Conservation (phyloP, 1,284 basidiomycete species). For the Irpex lacteus region DNA sequence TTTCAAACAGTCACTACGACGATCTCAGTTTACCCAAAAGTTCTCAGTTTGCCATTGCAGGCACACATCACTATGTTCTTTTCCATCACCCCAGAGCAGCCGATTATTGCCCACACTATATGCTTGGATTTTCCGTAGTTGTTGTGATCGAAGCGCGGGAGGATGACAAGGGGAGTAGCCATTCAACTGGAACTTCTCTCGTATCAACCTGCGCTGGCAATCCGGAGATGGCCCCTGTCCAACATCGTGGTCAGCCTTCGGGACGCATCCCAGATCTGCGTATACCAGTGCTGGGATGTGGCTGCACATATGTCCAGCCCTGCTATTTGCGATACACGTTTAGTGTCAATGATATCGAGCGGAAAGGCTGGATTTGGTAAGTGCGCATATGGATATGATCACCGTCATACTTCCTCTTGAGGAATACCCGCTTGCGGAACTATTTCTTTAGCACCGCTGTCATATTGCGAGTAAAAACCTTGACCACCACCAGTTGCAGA, state of each 20-base stretch:
- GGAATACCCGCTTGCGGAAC: too few species aligned
- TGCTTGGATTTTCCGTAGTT: not conserved
- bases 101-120: not conserved
- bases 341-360: not conserved
- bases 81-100: not conserved
- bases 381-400: too few species aligned
- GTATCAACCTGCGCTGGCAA: not conserved
- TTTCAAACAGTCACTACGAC: not conserved
- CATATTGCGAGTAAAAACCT: too few species aligned
- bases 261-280: too few species aligned
- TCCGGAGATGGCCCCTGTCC: too few species aligned
- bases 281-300: too few species aligned
- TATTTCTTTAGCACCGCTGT: too few species aligned
- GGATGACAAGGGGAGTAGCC: not conserved
- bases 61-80: not conserved
- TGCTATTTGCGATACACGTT: not conserved
- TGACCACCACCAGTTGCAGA: too few species aligned
- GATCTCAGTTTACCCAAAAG: too few species aligned
- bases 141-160: not conserved
- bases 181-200: not conserved
- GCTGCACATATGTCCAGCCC: not conserved
- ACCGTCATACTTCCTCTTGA: too few species aligned
- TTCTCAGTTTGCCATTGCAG: not conserved
- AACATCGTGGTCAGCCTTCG: too few species aligned
- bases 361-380: not conserved